phyloP scores from a whole-genome alignment of 768 basidiomycete genomes.

The Lentinula edodes region DNA sequence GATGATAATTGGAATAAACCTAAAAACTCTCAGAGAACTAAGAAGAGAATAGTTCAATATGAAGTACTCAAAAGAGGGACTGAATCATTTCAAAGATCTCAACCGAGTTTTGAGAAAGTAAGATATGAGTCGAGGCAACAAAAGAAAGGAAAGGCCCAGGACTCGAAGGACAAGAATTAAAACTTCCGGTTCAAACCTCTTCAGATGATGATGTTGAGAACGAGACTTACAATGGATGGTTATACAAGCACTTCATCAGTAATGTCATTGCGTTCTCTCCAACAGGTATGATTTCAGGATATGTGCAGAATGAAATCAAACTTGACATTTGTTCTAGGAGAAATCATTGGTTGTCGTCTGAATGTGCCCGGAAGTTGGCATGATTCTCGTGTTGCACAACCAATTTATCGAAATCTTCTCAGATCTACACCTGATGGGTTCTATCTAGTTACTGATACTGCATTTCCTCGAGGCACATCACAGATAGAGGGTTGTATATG shows the following conservation, averaged over 20 bases:
- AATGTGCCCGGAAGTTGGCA: constrained; percentile 49
- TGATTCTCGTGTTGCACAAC: constrained; percentile 25
- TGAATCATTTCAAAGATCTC: too few relatives aligned
- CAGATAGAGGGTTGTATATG: constrained; percentile 23
- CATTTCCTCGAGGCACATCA: constrained; percentile 32
- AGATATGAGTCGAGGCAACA: too few relatives aligned
- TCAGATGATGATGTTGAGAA: constrained; percentile 38
- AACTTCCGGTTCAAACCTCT: constrained; percentile 28
- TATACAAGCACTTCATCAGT: constrained; percentile 33
- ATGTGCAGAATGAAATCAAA: too few relatives aligned
- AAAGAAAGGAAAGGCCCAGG: too few relatives aligned
- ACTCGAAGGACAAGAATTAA: too few relatives aligned
- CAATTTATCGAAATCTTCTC: constrained; percentile 30
- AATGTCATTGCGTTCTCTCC: constrained; percentile 32
- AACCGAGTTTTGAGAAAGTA: too few relatives aligned
- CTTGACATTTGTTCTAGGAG: too few relatives aligned
- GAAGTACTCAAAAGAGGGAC: too few relatives aligned
- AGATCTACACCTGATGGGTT: constrained; percentile 29
- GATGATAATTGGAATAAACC: too few relatives aligned
- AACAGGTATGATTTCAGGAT: neutral
- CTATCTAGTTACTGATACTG: constrained; percentile 40
- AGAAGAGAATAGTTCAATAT: too few relatives aligned
- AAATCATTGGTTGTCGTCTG: constrained; percentile 25
- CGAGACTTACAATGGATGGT: constrained; percentile 41
- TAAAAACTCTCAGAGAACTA: too few relatives aligned